Evolutionary conservation across 2,329 filamentous ascomycete species (phyloP), one percentile per base, ranked within the genome.

Genomic region (Diaporthe citrichinensis): DNA sequence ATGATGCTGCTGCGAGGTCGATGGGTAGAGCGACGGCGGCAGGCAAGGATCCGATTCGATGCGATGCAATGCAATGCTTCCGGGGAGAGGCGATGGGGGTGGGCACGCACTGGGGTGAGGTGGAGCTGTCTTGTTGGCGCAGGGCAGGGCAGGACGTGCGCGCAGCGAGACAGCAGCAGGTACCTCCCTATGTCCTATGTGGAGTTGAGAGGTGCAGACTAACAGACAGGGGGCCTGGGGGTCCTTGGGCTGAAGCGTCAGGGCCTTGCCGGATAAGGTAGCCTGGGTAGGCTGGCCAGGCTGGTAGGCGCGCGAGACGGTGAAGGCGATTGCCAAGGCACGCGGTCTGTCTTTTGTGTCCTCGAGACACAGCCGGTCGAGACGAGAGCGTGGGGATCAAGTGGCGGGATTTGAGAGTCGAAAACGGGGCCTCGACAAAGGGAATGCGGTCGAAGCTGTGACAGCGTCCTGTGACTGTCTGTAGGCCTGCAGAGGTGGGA

Each of bases 21-120:
- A 73, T 57, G 74, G 69, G 69, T 14, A 69, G 68, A 69, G 65
- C 9, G 55, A 62, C 57, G 69, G 58, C 76, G 62, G 76, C 75
- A 76, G 73, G 73, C 76, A 73, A 75, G 69, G 49, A 75, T 73
- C 69, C 73, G 75, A 73, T 75, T 76, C 68, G 73, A 73, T 65
- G 74, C 71, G 53, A 65, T 51, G 71, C 71, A 62, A 39, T 41
- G 73, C 73, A 75, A 72, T 68, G 61, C 41, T 49, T 49, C 67
- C 57, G 61, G 72, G 73, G 71, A 69, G 49, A 69, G 71, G 62
- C 74, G 69, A 71, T 62, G 34, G 74, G 75, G 73, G 61, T 71
- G 69, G 61, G 72, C 68, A 76, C 68, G 74, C 73, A 73, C 76
- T 67, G 72, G 61, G 73, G 34, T n/a, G 71, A 71, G 51, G 67